A percentile compares a stretch with the other conserved stretches of the same genome.
These are phyloP conservation scores for Trichoderma virens DNA, from an alignment of 495 filamentous ascomycete genomes.

Conservation along the genomic window DNA sequence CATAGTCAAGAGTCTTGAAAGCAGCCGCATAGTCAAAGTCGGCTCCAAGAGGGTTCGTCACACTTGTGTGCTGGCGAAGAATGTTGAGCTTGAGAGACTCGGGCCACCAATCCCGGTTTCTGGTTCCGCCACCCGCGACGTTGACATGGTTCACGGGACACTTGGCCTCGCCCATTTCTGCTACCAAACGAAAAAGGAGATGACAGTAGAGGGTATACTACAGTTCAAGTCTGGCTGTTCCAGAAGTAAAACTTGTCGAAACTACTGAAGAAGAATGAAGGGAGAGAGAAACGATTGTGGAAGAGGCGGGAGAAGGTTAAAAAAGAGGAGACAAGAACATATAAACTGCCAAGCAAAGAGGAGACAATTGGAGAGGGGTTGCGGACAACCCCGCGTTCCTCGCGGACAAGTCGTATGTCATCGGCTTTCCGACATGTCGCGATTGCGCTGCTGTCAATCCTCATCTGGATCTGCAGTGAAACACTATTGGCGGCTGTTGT, in stretches of 20 bases:
- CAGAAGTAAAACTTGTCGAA: not conserved
- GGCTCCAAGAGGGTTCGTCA: conserved; percentile 49
- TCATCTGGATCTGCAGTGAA: conserved; percentile 1
- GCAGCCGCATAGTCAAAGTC: conserved; percentile 62
- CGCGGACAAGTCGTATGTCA: not conserved
- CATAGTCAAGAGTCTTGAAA: conserved; percentile 64
- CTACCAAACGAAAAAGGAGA: not conserved
- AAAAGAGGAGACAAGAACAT: not conserved
- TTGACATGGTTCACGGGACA: conserved; percentile 25
- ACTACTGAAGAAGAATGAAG: not conserved
- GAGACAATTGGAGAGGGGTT: not conserved
- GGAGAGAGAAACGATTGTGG: not conserved
- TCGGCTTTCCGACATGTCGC: not conserved
- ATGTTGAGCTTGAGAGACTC: conserved; percentile 55
- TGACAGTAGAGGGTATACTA: not conserved
- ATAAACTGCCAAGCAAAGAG: not conserved
- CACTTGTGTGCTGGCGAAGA: conserved; percentile 58
- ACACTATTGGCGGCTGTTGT: conserved; percentile 1
- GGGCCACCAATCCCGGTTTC: conserved; percentile 65
- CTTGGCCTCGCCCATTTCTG: not conserved
- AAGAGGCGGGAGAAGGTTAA: not conserved
- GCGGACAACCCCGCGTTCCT: not conserved
- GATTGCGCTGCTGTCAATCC: not conserved
- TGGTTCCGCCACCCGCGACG: conserved; percentile 47
- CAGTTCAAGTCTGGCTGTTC: not conserved